Base-by-base conservation (phyloP, 768 basidiomycete genomes). In the Hebeloma cylindrosporum region DNA sequence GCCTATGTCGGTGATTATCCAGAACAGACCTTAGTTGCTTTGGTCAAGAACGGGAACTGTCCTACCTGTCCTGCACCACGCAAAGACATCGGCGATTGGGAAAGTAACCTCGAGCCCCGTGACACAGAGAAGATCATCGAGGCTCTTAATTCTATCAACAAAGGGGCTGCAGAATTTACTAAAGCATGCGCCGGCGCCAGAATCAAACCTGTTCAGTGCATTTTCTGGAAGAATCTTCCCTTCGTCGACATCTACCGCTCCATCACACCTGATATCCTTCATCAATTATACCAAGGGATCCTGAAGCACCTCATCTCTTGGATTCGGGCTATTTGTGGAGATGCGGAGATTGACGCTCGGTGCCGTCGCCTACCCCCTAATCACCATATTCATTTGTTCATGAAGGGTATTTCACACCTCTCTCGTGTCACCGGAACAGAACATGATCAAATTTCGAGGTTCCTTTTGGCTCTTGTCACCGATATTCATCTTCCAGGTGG, bases 221-320 rank as follows among this genome's bases (percentile, higher is more conserved):
- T 70, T 1, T 76, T 75, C 51, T 77, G 75, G 75, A 46, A 46
- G 4, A 41, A 67, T 25, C 57, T 77, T 3, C 73, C 71, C 0
- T 65, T 61, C 45, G 40, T 54, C 29, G 48, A 77, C 49, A 76
- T 78, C 23, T 73, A 69, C 50, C 17, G 28, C 0, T 61, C 61
- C 4, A 61, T 79, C 30, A 71, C 71, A 0, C 74, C 77, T 0
- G 70, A 78, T 49, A 48, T 75, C 17, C 65, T 79, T 1, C 75
- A 79, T 47, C 72, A 78, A 48, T 44, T 78, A 0, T 68, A 73
- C 46, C 73, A 79, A 50, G 77, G 77, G 0, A 45, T 74, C 2
- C 58, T 77, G 52, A 73, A 72, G 40, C 72, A 75, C 42, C 41
- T 74, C 1, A 54, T 72, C 1, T 33, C 38, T 0, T 78, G 74